A percentile compares a stretch with the other conserved stretches of the same genome.
phyloP scores from a whole-genome alignment of 257 asterid genomes.

The Euphrasia confusa region DNA sequence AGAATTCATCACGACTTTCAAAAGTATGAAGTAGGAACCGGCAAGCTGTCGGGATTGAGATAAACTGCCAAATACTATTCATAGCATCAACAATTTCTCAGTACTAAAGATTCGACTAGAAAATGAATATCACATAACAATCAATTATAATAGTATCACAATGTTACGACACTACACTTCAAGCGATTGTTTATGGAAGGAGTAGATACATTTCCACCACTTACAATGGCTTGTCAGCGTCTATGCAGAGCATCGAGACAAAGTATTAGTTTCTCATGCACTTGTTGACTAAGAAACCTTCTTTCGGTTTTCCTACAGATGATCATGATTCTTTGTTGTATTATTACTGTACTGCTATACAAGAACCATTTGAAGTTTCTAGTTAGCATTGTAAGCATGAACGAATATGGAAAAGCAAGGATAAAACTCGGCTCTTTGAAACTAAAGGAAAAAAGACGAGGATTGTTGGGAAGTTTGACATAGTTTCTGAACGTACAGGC shows the following conservation, averaged over 20 bases:
- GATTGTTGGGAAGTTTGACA: too few relatives aligned
- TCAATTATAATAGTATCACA: not conserved
- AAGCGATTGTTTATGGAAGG: not conserved
- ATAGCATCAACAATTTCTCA: too few relatives aligned
- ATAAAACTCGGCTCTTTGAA: not conserved
- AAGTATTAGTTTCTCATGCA: constrained; percentile 1
- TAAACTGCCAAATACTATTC: too few relatives aligned
- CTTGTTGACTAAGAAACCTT: constrained; percentile 7
- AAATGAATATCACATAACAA: too few relatives aligned
- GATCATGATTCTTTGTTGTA: not conserved
- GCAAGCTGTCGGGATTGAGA: too few relatives aligned
- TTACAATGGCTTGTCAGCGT: not conserved
- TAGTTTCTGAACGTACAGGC: not conserved
- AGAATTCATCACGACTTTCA: too few relatives aligned
- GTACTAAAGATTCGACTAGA: too few relatives aligned
- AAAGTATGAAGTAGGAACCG: too few relatives aligned
- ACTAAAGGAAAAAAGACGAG: too few relatives aligned
- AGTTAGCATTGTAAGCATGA: constrained; percentile 9
- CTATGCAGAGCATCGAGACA: not conserved
- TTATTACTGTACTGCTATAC: not conserved
- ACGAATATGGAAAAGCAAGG: not conserved
- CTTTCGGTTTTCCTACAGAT: not conserved
- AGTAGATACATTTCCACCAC: not conserved
- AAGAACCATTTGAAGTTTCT: not conserved
- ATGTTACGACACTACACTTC: not conserved